phyloP scores from a whole-genome alignment of 1,284 basidiomycete species.

The Naganishia sp. region DNA sequence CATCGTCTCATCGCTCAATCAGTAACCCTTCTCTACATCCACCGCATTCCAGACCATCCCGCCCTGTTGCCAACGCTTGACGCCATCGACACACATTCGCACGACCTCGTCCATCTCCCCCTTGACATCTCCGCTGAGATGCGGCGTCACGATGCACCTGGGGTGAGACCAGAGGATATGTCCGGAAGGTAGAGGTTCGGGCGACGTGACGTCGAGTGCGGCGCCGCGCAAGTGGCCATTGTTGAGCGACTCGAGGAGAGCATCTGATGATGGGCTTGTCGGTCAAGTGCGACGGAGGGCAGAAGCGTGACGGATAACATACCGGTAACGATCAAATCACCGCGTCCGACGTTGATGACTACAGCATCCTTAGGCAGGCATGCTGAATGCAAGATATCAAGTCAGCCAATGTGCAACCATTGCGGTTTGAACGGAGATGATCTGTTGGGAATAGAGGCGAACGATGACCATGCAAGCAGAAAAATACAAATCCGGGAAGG shows the following conservation, averaged over 20 bases:
- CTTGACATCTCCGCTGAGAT: conserved; percentile 46
- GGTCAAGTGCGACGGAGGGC: neutral
- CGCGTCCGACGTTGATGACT: conserved; percentile 54
- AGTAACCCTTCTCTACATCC: conserved; percentile 51
- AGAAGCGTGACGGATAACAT: neutral
- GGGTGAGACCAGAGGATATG: conserved; percentile 51
- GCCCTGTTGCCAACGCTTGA: conserved; percentile 45
- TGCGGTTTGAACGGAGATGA: neutral
- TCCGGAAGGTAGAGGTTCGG: conserved; percentile 49
- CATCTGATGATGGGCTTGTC: conserved; percentile 36
- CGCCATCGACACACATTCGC: conserved; percentile 49
- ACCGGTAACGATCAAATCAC: conserved; percentile 42
- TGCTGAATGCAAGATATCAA: neutral
- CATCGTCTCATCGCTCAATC: neutral
- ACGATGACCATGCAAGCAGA: too few relatives aligned
- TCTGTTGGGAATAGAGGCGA: too few relatives aligned
- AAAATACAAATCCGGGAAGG: too few relatives aligned
- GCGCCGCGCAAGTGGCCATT: conserved; percentile 41
- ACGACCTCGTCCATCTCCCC: conserved; percentile 43
- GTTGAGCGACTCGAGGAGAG: conserved; percentile 42
- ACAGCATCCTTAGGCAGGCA: conserved; percentile 44
- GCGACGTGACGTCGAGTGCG: conserved; percentile 54
- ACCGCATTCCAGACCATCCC: conserved; percentile 47
- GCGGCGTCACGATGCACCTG: conserved; percentile 48
- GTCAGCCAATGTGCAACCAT: neutral